A percentile compares a stretch with the other conserved stretches of the same genome.
Evolutionary conservation across 805 yeast species (phyloP).

Genomic region (Yarrowia phangngaensis): DNA sequence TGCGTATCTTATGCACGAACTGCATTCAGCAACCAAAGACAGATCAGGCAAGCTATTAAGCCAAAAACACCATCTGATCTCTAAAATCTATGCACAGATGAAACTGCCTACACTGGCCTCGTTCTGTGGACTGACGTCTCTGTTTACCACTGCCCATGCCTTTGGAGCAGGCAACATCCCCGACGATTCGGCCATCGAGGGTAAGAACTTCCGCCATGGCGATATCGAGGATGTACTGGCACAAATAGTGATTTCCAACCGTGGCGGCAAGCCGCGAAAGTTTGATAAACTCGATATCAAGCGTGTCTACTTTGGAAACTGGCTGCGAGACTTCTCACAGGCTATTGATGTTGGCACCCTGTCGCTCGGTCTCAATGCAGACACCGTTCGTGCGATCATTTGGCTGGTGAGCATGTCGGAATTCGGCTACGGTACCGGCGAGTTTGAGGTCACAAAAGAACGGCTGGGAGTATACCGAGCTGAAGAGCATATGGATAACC

Average conservation of each 20-base stretch:
- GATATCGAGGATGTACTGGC: conserved; percentile 33
- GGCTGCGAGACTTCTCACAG: conserved; percentile 35
- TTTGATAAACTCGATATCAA: conserved; percentile 31
- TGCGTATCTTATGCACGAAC: no score
- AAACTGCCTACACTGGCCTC: conserved; percentile 24
- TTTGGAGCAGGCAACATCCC: conserved; percentile 36
- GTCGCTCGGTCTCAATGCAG: conserved; percentile 28
- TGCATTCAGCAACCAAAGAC: no score
- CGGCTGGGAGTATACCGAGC: conserved; percentile 33
- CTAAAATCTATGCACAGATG: no score
- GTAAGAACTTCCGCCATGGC: conserved; percentile 34
- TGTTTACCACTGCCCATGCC: conserved; percentile 28
- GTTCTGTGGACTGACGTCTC: conserved; percentile 21
- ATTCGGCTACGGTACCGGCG: conserved; percentile 35
- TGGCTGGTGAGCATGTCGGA: conserved; percentile 32
- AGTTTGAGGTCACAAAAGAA: conserved; percentile 33
- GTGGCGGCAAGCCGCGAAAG: conserved; percentile 31
- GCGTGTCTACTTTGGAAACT: conserved; percentile 34
- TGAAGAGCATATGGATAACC: conserved; percentile 34
- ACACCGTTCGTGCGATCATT: conserved; percentile 30
- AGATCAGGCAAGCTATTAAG: no score
- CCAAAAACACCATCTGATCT: no score
- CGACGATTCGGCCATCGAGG: conserved; percentile 31
- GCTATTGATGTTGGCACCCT: conserved; percentile 35
- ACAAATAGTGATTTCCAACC: conserved; percentile 28